Conservation (phyloP, 164 flowering plant species). For the Berberis vulgaris region DNA sequence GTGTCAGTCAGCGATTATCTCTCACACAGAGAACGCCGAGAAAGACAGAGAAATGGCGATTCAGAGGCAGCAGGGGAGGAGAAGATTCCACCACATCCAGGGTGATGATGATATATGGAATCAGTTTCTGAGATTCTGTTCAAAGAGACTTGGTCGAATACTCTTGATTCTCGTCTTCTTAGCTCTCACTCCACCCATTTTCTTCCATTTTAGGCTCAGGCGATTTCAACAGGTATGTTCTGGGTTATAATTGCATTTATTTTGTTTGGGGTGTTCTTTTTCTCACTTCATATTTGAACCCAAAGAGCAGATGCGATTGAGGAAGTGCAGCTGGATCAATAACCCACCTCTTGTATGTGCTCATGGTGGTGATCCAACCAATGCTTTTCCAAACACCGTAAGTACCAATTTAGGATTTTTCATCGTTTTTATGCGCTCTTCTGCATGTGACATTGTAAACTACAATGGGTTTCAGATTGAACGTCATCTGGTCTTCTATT, state of each 20-base stretch:
- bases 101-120: neutral
- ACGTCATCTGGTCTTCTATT: no score
- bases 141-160: constrained; percentile 11
- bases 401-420: constrained; percentile 5
- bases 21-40: neutral
- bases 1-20: neutral
- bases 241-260: neutral
- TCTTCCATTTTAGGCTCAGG: constrained; percentile 70
- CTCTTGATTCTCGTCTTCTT: constrained; percentile 41
- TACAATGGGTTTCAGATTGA: no score
- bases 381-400: constrained; percentile 88
- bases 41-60: neutral
- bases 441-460: no score
- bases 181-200: constrained; percentile 64
- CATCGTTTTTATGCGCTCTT: no score
- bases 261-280: neutral
- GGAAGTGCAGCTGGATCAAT: constrained; percentile 68
- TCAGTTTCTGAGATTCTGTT: constrained; percentile 12
- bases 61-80: constrained; percentile 3
- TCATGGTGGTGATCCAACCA: constrained; percentile 92
- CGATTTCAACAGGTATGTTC: constrained; percentile 49
- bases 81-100: neutral
- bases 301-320: constrained; percentile 44
- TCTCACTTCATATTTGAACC: neutral
- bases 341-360: constrained; percentile 92